A percentile compares a stretch with the other conserved stretches of the same genome.
Conservation (phyloP, 495 filamentous ascomycete species). For the Neurospora sp. region DNA sequence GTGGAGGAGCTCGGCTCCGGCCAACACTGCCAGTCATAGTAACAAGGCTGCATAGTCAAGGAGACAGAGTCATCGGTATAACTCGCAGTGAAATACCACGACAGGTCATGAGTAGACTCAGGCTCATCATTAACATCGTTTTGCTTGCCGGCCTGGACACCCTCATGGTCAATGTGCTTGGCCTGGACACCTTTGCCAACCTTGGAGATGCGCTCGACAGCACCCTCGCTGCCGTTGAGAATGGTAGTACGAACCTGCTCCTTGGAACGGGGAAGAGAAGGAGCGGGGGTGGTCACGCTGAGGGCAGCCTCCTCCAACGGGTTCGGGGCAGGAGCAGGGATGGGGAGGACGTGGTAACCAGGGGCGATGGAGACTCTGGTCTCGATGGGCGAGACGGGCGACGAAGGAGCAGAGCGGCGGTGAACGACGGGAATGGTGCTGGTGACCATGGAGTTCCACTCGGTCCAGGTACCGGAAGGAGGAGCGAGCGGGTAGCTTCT, state of each 20-base stretch:
- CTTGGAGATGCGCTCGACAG: neutral
- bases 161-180: neutral
- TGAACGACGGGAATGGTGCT: neutral
- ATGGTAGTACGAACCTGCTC: neutral
- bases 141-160: neutral
- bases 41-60: neutral
- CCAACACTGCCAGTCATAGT: neutral
- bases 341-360: neutral
- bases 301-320: neutral
- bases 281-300: neutral
- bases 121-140: neutral
- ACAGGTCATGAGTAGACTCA: neutral
- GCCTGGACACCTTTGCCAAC: neutral
- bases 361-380: neutral
- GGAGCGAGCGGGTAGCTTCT: neutral
- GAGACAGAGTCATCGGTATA: neutral
- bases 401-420: neutral
- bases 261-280: neutral
- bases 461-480: neutral
- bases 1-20: neutral
- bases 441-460: neutral
- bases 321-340: neutral
- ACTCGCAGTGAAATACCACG: neutral
- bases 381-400: neutral
- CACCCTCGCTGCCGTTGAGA: neutral